A percentile compares a stretch with the other conserved stretches of the same genome.
These are phyloP conservation scores for Daldinia sp. DNA, from an alignment of 2,329 filamentous ascomycete genomes.

Conservation along the genomic window DNA sequence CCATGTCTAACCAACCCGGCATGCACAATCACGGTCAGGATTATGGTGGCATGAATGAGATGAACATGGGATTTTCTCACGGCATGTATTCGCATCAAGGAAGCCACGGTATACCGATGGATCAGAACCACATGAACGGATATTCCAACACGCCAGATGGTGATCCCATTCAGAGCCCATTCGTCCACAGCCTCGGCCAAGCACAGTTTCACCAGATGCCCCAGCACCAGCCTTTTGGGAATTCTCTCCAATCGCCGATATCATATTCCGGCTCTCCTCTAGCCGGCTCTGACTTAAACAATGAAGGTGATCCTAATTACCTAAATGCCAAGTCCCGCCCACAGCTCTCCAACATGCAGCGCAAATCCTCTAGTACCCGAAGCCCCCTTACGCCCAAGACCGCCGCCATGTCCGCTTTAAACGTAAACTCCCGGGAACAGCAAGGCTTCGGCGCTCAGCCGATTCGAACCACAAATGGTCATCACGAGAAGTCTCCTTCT, in stretches of 20 bases:
- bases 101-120: constrained; percentile 65
- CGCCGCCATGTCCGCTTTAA: constrained; percentile 73
- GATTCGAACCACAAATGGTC: constrained; percentile 72
- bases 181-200: constrained; percentile 79
- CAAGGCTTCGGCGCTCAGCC: constrained; percentile 78
- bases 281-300: constrained; percentile 58
- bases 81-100: constrained; percentile 66
- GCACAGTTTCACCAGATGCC: constrained; percentile 75
- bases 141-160: constrained; percentile 94
- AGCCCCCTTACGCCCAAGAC: constrained; percentile 89
- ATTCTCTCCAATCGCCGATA: constrained; percentile 61
- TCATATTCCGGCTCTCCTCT: constrained; percentile 62
- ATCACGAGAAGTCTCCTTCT: constrained; percentile 84
- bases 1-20: constrained; percentile 53
- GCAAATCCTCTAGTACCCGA: constrained; percentile 76
- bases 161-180: constrained; percentile 90
- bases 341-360: constrained; percentile 70
- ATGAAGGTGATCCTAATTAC: constrained; percentile 63
- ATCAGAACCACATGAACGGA: constrained; percentile 75
- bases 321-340: constrained; percentile 66
- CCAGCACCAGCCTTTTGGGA: constrained; percentile 64
- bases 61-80: constrained; percentile 66
- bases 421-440: constrained; percentile 73
- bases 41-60: constrained; percentile 62
- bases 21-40: constrained; percentile 64